Evolutionary conservation across 371 early-diverging fungal species (phyloP), one percentile per base, ranked within the genome.

Genomic region (Synchytrium microbalum): DNA sequence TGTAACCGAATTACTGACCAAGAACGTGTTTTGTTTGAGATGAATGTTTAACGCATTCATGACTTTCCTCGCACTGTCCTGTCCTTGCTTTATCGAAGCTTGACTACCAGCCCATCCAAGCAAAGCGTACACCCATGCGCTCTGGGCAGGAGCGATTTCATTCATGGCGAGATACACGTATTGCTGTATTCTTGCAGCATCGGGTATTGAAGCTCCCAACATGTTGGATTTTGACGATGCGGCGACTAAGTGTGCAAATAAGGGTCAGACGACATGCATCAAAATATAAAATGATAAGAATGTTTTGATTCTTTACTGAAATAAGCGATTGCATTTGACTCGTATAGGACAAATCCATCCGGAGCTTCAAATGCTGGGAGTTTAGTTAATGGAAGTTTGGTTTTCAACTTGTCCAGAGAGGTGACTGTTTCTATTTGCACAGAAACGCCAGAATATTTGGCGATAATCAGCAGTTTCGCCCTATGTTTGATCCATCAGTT

Each of bases 1-100:
- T 65, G 92, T 90, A 66, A 92, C 67, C 46, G 80, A 79, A 73
- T 92, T 89, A 62, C 91, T 91, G 38, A 92, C 92, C 62, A 92
- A 78, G 82, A 83, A 92, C 64, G 92, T 91, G 76, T 83, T 83
- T 79, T 79, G 80, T 64, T 81, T 59, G 23, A 92, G 75, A 63
- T 84, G 72, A 58, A 77, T 76, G 80, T 92, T 79, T 51, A 92
- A 76, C 51, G 75, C 80, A 54, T 59, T 70, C 62, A 92, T 75
- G 66, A 79, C 72, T 54, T 79, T 70, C 72, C 76, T 70, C 62
- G 82, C 60, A 56, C 74, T 72, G 68, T 84, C 80, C 61, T 80
- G 79, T 57, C 81, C 24, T 8, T 26, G 61, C 77, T 62, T 74
- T 74, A 62, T 23, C 8, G 62, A 5, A 31, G 29, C 13, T 8